phyloP scores from a whole-genome alignment of 2,329 filamentous ascomycete genomes.

The Penicillium paneum region DNA sequence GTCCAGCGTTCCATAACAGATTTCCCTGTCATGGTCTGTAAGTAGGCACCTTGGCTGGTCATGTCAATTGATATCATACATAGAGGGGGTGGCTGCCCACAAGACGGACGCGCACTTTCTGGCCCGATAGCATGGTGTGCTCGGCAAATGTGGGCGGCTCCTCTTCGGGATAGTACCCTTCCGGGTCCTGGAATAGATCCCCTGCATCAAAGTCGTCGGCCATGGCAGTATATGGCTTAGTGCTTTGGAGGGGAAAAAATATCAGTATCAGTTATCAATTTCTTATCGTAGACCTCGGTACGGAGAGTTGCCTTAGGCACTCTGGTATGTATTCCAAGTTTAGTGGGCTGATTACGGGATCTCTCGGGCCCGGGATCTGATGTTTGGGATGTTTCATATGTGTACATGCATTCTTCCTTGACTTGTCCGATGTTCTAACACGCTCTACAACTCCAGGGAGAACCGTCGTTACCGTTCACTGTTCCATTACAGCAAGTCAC shows the following conservation, averaged over 20 bases:
- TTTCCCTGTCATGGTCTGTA: slow-evolving; percentile 57
- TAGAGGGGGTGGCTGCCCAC: slow-evolving; percentile 86
- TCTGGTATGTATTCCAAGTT: not conserved
- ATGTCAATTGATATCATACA: slow-evolving; percentile 45
- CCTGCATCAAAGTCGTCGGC: slow-evolving; percentile 37
- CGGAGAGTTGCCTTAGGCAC: slow-evolving; percentile 4
- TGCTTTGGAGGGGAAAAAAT: slow-evolving; percentile 8
- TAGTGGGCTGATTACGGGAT: slow-evolving; percentile 2
- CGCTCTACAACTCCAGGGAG: not conserved
- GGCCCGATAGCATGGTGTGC: slow-evolving; percentile 66
- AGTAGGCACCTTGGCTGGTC: not conserved
- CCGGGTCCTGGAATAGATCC: slow-evolving; percentile 74
- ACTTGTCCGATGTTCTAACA: not conserved
- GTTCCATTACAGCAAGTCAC: not conserved
- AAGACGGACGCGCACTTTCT: slow-evolving; percentile 67
- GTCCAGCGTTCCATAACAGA: slow-evolving; percentile 85
- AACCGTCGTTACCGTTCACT: not conserved
- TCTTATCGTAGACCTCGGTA: slow-evolving; percentile 2
- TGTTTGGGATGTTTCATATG: not conserved
- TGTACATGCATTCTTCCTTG: not conserved
- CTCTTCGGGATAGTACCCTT: slow-evolving; percentile 74
- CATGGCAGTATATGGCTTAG: slow-evolving; percentile 18
- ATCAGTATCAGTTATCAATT: slow-evolving; percentile 12
- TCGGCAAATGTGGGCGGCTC: slow-evolving; percentile 70
- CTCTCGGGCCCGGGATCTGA: not conserved